phyloP scores from a whole-genome alignment of 2,329 filamentous ascomycete genomes.

The Trichoderma guizhouense region DNA sequence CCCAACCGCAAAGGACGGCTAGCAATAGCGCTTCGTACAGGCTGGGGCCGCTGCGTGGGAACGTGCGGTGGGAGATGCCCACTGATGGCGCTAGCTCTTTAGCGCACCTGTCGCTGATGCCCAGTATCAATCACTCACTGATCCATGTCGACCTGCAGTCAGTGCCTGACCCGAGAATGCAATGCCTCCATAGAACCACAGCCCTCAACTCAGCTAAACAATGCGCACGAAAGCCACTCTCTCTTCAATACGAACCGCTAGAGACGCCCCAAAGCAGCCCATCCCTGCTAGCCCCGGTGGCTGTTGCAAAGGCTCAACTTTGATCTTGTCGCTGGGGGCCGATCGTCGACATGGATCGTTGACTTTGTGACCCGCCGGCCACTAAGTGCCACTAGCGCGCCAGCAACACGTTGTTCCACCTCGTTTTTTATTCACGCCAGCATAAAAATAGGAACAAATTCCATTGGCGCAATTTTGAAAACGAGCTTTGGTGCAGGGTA shows the following conservation, averaged over 20 bases:
- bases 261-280: neutral
- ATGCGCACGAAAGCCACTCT: neutral
- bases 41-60: neutral
- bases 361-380: neutral
- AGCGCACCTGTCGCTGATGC: neutral
- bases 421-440: neutral
- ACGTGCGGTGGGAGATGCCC: neutral
- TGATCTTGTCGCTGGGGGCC: neutral
- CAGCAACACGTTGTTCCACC: constrained; percentile 1
- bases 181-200: neutral
- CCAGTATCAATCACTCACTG: neutral
- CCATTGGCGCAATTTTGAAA: neutral
- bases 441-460: constrained; percentile 11
- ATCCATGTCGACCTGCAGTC: neutral
- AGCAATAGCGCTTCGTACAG: neutral
- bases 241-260: constrained; percentile 6
- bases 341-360: constrained; percentile 11
- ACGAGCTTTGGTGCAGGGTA: constrained; percentile 2
- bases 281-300: neutral
- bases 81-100: neutral
- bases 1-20: neutral
- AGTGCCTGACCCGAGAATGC: neutral
- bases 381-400: constrained; percentile 1
- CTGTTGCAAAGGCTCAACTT: neutral
- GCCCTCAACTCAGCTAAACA: neutral